A percentile compares a stretch with the other conserved stretches of the same genome.
Evolutionary conservation across 768 basidiomycete species (phyloP).

Genomic region (Roridomyces roridus): DNA sequence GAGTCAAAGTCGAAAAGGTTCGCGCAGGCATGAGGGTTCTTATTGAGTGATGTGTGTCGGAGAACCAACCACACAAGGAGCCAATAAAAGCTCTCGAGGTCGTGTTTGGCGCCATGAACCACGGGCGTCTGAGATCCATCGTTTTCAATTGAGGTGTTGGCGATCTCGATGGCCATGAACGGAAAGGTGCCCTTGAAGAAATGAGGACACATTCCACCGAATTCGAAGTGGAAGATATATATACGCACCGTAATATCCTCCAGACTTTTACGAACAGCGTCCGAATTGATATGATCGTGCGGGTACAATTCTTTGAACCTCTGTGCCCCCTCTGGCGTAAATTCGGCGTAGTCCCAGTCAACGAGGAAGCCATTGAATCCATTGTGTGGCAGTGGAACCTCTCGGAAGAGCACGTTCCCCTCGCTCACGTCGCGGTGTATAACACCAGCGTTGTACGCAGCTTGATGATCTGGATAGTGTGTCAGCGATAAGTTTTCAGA

Average conservation of each 20-base stretch:
- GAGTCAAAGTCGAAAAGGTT: neutral
- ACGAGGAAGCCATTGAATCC: neutral
- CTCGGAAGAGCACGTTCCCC: conserved; percentile 6
- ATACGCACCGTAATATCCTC: conserved; percentile 6
- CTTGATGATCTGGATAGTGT: neutral
- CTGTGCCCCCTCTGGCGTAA: neutral
- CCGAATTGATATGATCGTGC: neutral
- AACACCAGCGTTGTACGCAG: conserved; percentile 4
- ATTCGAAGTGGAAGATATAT: neutral
- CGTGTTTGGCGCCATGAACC: neutral
- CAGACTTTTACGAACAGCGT: neutral
- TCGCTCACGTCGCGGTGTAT: conserved; percentile 12
- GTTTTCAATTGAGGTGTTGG: neutral
- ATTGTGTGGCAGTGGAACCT: neutral
- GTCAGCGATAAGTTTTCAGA: neutral
- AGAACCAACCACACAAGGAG: conserved; percentile 9
- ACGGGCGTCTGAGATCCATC: neutral
- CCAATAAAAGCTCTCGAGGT: conserved; percentile 14
- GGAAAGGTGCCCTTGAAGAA: conserved; percentile 6
- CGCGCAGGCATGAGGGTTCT: neutral
- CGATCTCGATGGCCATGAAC: conserved; percentile 9
- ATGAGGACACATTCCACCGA: neutral
- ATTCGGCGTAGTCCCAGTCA: conserved; percentile 15
- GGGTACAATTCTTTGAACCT: neutral
- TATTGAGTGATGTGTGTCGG: neutral